phyloP scores from a whole-genome alignment of 2,329 filamentous ascomycete species.

The Dactylonectria macrodidyma region DNA sequence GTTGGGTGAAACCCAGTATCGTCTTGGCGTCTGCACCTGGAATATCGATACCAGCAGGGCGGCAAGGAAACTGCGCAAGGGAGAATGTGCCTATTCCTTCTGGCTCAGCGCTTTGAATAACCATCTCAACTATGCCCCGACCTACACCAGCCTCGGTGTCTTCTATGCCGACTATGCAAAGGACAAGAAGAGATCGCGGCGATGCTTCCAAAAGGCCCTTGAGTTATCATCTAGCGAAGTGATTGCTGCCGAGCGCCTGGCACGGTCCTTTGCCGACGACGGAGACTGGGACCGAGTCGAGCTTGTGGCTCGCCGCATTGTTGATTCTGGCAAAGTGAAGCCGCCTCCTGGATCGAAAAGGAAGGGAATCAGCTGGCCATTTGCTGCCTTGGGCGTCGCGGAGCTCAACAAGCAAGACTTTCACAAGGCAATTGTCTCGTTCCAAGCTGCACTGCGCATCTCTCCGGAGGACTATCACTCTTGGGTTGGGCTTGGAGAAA shows the following conservation, averaged over 20 bases:
- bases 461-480: conserved; percentile 92
- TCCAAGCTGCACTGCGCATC: conserved; percentile 89
- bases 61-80: conserved; percentile 84
- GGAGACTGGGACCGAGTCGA: conserved; percentile 98
- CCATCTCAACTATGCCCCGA: conserved; percentile 88
- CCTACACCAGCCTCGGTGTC: conserved; percentile 91
- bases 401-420: conserved; percentile 96
- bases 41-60: conserved; percentile 81
- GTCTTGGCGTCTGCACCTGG: conserved; percentile 91
- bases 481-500: conserved; percentile 97
- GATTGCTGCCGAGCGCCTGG: conserved; percentile 88
- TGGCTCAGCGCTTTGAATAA: conserved; percentile 89
- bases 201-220: conserved; percentile 96
- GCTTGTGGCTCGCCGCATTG: conserved; percentile 88
- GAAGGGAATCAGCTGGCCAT: conserved; percentile 95
- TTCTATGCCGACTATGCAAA: conserved; percentile 94
- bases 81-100: conserved; percentile 79
- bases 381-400: conserved; percentile 92
- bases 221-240: conserved; percentile 92
- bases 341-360: conserved; percentile 93
- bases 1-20: conserved; percentile 88
- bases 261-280: conserved; percentile 87
- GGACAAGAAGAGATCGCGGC: conserved; percentile 88
- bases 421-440: conserved; percentile 88
- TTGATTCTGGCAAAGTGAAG: conserved; percentile 94